phyloP scores from a whole-genome alignment of 805 yeast species.

The Isabelozyma gotoi region DNA sequence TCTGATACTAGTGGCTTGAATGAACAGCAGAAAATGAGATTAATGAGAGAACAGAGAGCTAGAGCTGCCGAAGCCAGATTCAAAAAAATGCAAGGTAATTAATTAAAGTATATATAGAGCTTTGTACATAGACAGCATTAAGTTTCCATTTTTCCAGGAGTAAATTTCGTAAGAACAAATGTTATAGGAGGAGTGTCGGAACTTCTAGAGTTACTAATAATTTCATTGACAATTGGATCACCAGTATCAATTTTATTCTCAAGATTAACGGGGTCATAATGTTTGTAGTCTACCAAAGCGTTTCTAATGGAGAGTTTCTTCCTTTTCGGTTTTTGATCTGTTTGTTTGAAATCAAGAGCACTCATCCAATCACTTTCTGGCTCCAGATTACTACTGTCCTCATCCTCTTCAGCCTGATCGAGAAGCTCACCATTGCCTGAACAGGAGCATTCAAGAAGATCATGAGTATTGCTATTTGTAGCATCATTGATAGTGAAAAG shows the following conservation, averaged over 20 bases:
- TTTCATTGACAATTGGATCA: constrained; percentile 31
- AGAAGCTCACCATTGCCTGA: constrained; percentile 49
- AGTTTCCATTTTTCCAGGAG: constrained; percentile 4
- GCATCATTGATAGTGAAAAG: constrained; percentile 59
- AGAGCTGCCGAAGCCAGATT: constrained; percentile 93
- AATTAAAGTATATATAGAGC: background rate
- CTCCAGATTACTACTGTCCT: constrained; percentile 2
- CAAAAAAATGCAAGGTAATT: constrained; percentile 9
- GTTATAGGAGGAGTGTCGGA: constrained; percentile 22
- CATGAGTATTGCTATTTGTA: constrained; percentile 72
- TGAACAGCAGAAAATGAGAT: constrained; percentile 69
- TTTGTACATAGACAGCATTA: no score
- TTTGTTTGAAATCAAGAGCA: constrained; percentile 49
- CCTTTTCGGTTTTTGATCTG: constrained; percentile 26
- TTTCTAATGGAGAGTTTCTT: constrained; percentile 49
- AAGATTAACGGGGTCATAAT: constrained; percentile 48
- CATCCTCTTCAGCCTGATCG: constrained; percentile 17
- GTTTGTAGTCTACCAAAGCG: constrained; percentile 63
- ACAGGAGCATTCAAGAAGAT: constrained; percentile 65
- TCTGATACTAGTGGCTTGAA: constrained; percentile 59
- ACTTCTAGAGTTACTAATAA: constrained; percentile 17
- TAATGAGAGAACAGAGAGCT: constrained; percentile 94
- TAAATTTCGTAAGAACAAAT: constrained; percentile 41
- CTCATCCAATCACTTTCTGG: constrained; percentile 44
- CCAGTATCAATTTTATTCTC: constrained; percentile 13